phyloP scores from a whole-genome alignment of 176 grass and related monocot species.

The Avena sativa region DNA sequence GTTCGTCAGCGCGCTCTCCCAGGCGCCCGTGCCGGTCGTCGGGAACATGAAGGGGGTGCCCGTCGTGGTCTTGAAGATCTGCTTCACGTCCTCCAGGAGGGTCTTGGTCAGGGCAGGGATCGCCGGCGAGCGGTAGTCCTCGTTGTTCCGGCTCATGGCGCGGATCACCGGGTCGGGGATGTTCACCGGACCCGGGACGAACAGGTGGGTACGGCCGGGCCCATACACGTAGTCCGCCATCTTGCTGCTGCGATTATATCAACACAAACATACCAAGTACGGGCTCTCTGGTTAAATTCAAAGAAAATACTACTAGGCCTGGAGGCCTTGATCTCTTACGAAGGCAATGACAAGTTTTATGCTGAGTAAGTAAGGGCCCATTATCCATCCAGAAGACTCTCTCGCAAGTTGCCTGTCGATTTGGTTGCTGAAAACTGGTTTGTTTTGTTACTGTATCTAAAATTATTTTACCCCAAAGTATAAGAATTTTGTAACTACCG shows the following conservation, averaged over 20 bases:
- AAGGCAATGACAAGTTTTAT: neutral
- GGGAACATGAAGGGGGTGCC: conserved; percentile 90
- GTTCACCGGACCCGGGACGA: conserved; percentile 94
- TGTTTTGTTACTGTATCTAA: neutral
- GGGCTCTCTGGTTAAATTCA: neutral
- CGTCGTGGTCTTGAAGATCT: conserved; percentile 97
- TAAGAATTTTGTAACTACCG: neutral
- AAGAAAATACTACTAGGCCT: neutral
- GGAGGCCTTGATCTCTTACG: neutral
- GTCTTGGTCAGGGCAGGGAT: conserved; percentile 77
- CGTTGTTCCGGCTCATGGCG: conserved; percentile 94
- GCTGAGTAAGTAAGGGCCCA: neutral
- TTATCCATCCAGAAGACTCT: neutral
- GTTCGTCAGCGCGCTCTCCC: conserved; percentile 99
- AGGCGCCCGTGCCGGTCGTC: conserved; percentile 89
- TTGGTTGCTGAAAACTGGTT: neutral
- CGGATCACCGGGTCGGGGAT: conserved; percentile 87
- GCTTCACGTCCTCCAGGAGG: conserved; percentile 91
- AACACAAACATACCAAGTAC: too few species aligned
- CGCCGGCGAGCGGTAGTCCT: conserved; percentile 97
- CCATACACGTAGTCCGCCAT: conserved; percentile 89
- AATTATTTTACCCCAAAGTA: neutral
- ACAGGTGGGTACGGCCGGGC: conserved; percentile 89
- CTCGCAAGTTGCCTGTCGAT: neutral
- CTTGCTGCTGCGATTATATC: neutral